Conservation (phyloP, 2,329 filamentous ascomycete genomes). For the Didymosphaeria variabile region DNA sequence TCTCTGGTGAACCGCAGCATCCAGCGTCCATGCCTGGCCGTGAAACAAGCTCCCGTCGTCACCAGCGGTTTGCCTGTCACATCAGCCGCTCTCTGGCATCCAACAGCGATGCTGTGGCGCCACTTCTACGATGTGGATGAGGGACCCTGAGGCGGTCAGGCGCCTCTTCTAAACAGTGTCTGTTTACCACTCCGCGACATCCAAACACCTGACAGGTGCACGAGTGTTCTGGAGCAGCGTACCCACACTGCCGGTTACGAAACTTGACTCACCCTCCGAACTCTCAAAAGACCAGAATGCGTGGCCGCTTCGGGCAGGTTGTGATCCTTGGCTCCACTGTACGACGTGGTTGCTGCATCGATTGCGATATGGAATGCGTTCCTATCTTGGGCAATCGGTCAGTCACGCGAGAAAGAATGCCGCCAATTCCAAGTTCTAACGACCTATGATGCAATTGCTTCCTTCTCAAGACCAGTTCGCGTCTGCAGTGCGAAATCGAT, state of each 20-base stretch:
- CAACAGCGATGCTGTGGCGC: background rate
- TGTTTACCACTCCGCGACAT: constrained; percentile 6
- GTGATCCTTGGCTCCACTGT: constrained; percentile 13
- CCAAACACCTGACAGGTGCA: constrained; percentile 1
- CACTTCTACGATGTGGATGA: background rate
- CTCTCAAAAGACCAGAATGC: background rate
- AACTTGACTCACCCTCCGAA: background rate
- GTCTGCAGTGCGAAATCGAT: background rate
- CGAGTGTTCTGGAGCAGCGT: constrained; percentile 1
- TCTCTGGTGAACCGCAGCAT: background rate
- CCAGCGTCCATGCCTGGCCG: background rate
- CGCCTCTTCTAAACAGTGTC: constrained; percentile 8
- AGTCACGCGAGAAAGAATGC: background rate
- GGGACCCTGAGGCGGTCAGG: background rate
- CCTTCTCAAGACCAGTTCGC: background rate
- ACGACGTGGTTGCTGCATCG: constrained; percentile 5
- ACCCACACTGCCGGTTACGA: constrained; percentile 2
- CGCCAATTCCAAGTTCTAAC: background rate
- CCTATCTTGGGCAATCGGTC: background rate
- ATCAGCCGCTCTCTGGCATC: constrained; percentile 1
- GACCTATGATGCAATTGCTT: constrained; percentile 1
- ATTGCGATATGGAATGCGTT: constrained; percentile 11
- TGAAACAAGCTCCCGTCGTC: constrained; percentile 15
- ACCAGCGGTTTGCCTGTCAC: constrained; percentile 8
- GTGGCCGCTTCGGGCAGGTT: background rate